Conservation (phyloP, 2,329 filamentous ascomycete genomes). For the Curvularia spicifera region DNA sequence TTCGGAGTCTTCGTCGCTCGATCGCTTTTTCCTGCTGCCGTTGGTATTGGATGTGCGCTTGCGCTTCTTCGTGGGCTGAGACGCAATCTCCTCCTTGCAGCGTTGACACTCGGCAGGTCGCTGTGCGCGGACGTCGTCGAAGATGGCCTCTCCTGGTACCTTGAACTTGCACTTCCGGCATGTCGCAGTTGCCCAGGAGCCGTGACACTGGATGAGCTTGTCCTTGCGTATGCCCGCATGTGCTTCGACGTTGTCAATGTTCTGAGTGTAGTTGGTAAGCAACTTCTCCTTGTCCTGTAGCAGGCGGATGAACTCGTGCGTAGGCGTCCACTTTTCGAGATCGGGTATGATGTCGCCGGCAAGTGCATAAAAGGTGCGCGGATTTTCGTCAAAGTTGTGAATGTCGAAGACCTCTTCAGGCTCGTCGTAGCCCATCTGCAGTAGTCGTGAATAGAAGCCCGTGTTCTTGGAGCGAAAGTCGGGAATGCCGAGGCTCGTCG, state of each 20-base stretch:
- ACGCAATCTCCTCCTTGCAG: slow-evolving; percentile 66
- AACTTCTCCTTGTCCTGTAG: slow-evolving; percentile 88
- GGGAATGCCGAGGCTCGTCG: slow-evolving; percentile 93
- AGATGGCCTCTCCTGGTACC: slow-evolving; percentile 78
- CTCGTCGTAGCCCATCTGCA: slow-evolving; percentile 76
- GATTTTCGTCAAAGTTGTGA: slow-evolving; percentile 81
- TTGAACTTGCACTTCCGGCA: slow-evolving; percentile 82
- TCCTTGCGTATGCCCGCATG: slow-evolving; percentile 80
- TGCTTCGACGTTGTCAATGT: slow-evolving; percentile 95
- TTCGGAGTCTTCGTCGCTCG: slow-evolving; percentile 61
- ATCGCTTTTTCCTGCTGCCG: slow-evolving; percentile 53
- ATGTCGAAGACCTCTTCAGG: slow-evolving; percentile 98
- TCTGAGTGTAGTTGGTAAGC: slow-evolving; percentile 96
- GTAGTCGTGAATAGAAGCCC: slow-evolving; percentile 86
- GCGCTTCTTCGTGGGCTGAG: slow-evolving; percentile 58
- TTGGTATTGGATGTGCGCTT: slow-evolving; percentile 59
- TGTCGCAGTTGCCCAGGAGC: slow-evolving; percentile 89
- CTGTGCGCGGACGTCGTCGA: slow-evolving; percentile 76
- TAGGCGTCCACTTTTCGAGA: slow-evolving; percentile 82
- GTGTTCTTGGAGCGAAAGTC: slow-evolving; percentile 95
- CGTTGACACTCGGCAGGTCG: slow-evolving; percentile 77
- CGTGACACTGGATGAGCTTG: slow-evolving; percentile 94
- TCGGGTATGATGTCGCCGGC: slow-evolving; percentile 89
- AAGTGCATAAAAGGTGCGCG: slow-evolving; percentile 85
- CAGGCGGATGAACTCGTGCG: slow-evolving; percentile 90